Conservation (phyloP, 495 filamentous ascomycete genomes). For the Penicillium robsamsonii region DNA sequence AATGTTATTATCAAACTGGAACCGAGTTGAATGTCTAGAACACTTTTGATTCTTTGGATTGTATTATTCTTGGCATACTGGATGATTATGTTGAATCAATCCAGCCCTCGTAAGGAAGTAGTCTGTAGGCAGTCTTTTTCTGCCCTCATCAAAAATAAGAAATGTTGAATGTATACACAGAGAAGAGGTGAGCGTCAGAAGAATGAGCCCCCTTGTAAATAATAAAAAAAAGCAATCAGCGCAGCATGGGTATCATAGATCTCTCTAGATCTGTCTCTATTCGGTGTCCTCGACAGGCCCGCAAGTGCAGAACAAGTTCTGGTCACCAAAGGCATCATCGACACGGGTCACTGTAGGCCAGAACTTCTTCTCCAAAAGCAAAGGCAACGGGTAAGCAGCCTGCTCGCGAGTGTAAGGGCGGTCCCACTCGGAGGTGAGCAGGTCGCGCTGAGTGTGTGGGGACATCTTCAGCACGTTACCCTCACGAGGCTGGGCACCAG, state of each 20-base stretch:
- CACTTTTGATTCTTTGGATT: background rate
- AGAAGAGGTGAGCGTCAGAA: conserved; percentile 15
- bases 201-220: conserved; percentile 8
- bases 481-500: conserved; percentile 70
- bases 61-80: background rate
- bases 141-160: conserved; percentile 20
- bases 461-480: conserved; percentile 92
- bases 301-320: conserved; percentile 95
- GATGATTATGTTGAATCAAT: conserved; percentile 24
- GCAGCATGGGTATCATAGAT: conserved; percentile 44
- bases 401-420: conserved; percentile 75
- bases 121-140: conserved; percentile 1
- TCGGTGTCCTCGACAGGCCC: conserved; percentile 64
- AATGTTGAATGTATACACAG: conserved; percentile 37
- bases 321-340: conserved; percentile 90
- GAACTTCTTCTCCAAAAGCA: conserved; percentile 94
- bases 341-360: conserved; percentile 90
- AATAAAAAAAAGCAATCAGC: conserved; percentile 15
- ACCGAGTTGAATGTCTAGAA: background rate
- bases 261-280: conserved; percentile 28
- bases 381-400: conserved; percentile 86
- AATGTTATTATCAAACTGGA: background rate
- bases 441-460: conserved; percentile 82
- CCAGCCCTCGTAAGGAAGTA: background rate
- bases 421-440: conserved; percentile 69